These are phyloP conservation scores for Spirogloea muscicola DNA, from an alignment of 139 green algal genomes.

Conservation along the genomic window DNA sequence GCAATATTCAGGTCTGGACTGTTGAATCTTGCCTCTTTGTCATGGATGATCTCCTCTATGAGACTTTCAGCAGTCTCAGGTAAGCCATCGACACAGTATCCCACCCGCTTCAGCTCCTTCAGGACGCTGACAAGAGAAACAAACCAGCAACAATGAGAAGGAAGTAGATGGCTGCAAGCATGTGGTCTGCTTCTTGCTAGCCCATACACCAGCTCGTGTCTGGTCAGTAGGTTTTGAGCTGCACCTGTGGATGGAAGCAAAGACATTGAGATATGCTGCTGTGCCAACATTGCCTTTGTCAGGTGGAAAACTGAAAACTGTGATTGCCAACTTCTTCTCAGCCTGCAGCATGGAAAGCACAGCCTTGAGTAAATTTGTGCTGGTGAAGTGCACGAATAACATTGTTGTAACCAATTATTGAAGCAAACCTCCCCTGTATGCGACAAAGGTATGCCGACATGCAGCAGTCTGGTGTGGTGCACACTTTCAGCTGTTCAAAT, in stretches of 20 bases:
- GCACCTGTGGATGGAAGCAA: constrained; percentile 95
- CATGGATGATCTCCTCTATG: constrained; percentile 81
- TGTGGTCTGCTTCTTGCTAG: too few species aligned
- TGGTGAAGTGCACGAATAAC: too few species aligned
- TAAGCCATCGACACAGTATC: constrained; percentile 83
- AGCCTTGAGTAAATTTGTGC: too few species aligned
- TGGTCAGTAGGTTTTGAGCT: too few species aligned
- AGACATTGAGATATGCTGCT: constrained; percentile 98
- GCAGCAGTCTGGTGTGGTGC: too few species aligned
- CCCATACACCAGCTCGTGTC: too few species aligned
- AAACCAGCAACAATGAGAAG: too few species aligned
- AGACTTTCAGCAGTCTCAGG: constrained; percentile 71
- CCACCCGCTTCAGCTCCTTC: constrained; percentile 74
- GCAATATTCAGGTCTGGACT: constrained; percentile 92
- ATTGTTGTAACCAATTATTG: too few species aligned
- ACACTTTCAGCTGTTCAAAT: too few species aligned
- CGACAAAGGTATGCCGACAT: too few species aligned
- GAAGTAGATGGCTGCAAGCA: too few species aligned
- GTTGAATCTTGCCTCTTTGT: constrained; percentile 91
- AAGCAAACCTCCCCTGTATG: too few species aligned
- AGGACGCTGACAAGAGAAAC: constrained; percentile 46
- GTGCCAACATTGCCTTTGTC: constrained; percentile 99
- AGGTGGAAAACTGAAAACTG: constrained; percentile 97
- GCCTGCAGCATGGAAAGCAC: constrained; percentile 56
- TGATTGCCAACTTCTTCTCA: constrained; percentile 96